Base-by-base conservation (phyloP, 345 rosid species). In the Melaleuca quinquenervia region DNA sequence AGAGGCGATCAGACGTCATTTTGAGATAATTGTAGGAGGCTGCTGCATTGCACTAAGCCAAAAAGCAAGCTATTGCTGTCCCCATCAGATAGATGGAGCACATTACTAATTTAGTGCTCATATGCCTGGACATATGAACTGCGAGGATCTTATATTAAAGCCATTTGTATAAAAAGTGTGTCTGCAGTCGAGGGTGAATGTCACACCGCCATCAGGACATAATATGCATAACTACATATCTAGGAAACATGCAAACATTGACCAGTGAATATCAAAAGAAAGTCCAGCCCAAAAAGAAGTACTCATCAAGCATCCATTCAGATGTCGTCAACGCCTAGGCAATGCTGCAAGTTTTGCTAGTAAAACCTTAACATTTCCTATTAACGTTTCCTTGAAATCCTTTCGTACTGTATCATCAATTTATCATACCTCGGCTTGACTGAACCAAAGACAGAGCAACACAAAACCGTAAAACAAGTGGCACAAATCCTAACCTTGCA, bases 401-500 rank as follows among this genome's bases (percentile, higher is more conserved):
- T 70, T 32, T 32, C 78, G 45, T 70, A 18, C 78, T 18, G 32
- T 41, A 32, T 70, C 45, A 32, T 70, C 78, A 32, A 70, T 70
- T 58, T 70, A 70, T 70, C 78, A 70, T 36, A 20, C 78, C 58
- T n/a, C 53, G 26, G 56, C 44, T 82, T 11, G 56, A 51, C 53
- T 36, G 44, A 50, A 49, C 86, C 48, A 32, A 58, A 82, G 83
- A 55, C 32, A 52, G 20, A 62, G 52, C 27, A 82, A 52, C 78
- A 45, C 45, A 83, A 8, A 24, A 78, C 48, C 22, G 45, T 29
- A 74, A 52, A 83, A 76, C 45, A 62, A 56, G 36, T 12, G 15
- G 50, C 49, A 36, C 29, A 76, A 83, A 62, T 78, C 51, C 86
- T 70, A 76, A 89, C 92, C 91, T 91, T 88, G 91, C 89, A 87